phyloP scores from a whole-genome alignment of 805 yeast species.

The Lipomyces oligophaga region DNA sequence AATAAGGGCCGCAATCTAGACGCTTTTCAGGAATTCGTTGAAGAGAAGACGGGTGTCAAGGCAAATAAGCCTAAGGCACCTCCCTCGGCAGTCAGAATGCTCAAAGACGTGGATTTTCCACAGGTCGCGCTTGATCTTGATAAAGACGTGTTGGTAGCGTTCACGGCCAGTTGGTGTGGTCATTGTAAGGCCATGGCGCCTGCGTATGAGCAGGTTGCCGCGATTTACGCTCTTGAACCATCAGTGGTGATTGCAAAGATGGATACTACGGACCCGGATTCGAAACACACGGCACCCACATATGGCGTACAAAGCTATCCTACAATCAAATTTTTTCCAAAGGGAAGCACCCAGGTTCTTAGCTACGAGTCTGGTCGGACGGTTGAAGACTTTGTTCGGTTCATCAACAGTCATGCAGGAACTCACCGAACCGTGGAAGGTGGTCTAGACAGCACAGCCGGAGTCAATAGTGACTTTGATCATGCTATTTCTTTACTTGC shows the following conservation, averaged over 20 bases:
- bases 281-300: constrained; percentile 40
- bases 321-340: constrained; percentile 49
- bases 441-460: constrained; percentile 40
- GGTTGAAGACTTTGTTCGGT: constrained; percentile 48
- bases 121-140: constrained; percentile 40
- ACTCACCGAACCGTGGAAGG: constrained; percentile 45
- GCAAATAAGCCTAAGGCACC: constrained; percentile 12
- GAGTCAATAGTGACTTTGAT: constrained; percentile 40
- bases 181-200: constrained; percentile 55
- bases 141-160: constrained; percentile 46
- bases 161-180: constrained; percentile 59
- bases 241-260: constrained; percentile 46
- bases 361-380: constrained; percentile 53
- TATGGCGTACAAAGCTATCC: constrained; percentile 52
- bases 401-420: constrained; percentile 43
- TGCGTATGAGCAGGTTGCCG: constrained; percentile 48
- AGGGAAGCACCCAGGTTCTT: constrained; percentile 43
- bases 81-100: constrained; percentile 23
- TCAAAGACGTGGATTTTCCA: constrained; percentile 46
- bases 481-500: constrained; percentile 36
- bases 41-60: constrained; percentile 32
- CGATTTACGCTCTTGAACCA: constrained; percentile 43
- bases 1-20: constrained; percentile 46
- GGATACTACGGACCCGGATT: constrained; percentile 47
- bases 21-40: constrained; percentile 52